Percentiles rank a stretch among this genome's conserved stretches.
Conservation (phyloP, 2,329 filamentous ascomycete genomes). For the Aspergillus proliferans region DNA sequence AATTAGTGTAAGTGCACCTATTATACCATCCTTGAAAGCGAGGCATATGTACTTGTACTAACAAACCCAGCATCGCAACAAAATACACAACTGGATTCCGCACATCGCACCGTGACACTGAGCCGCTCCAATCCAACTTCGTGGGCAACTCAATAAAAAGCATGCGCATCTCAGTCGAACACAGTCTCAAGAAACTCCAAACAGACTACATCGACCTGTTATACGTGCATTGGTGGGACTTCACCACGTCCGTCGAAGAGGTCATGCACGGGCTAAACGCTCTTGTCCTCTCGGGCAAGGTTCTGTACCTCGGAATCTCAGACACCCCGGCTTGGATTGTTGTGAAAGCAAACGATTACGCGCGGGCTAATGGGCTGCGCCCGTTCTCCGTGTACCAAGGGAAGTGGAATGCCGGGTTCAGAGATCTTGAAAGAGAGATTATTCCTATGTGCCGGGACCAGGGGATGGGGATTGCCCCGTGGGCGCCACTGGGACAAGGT, state of each 20-base stretch:
- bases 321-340: slow-evolving; percentile 64
- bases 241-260: slow-evolving; percentile 56
- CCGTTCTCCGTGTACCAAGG: slow-evolving; percentile 67
- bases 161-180: slow-evolving; percentile 21
- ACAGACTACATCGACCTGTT: slow-evolving; percentile 33
- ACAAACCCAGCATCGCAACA: slow-evolving; percentile 37
- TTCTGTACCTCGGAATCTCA: slow-evolving; percentile 61
- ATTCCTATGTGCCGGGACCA: slow-evolving; percentile 59
- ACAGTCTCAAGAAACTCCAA: slow-evolving; percentile 25
- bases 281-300: slow-evolving; percentile 56
- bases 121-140: slow-evolving; percentile 25
- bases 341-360: slow-evolving; percentile 49
- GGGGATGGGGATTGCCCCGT: slow-evolving; percentile 43
- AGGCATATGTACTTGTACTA: background rate
- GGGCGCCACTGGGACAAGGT: slow-evolving; percentile 2
- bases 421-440: slow-evolving; percentile 64
- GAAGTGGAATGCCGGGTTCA: slow-evolving; percentile 53
- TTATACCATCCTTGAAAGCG: background rate
- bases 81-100: slow-evolving; percentile 42
- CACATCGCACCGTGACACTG: slow-evolving; percentile 22
- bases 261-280: slow-evolving; percentile 63
- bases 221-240: slow-evolving; percentile 53
- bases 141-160: slow-evolving; percentile 31
- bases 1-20: slow-evolving; percentile 38
- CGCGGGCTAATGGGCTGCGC: slow-evolving; percentile 61